Percentiles rank a stretch among this genome's conserved stretches.
Conservation (phyloP, 2,329 filamentous ascomycete genomes). For the Coleophoma eucalyptorum region DNA sequence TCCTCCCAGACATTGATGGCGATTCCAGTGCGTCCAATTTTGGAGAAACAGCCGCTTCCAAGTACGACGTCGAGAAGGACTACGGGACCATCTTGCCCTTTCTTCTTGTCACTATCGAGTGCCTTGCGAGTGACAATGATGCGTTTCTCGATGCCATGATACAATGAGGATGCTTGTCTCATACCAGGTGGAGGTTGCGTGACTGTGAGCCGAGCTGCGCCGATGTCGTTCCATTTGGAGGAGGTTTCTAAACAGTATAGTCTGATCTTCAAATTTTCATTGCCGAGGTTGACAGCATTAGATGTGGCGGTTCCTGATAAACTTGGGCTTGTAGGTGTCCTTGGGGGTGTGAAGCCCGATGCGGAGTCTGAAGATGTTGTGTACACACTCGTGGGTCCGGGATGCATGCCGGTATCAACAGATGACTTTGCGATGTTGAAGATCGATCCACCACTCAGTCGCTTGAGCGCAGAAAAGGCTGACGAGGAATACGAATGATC, state of each 20-base stretch:
- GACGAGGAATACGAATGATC: conserved; percentile 69
- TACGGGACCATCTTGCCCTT: conserved; percentile 6
- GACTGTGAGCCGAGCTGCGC: conserved; percentile 79
- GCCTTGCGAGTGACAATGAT: conserved; percentile 67
- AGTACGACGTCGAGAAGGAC: conserved; percentile 10
- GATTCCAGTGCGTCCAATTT: conserved; percentile 18
- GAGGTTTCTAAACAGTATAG: conserved; percentile 75
- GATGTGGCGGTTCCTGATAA: conserved; percentile 22
- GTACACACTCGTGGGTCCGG: conserved; percentile 50
- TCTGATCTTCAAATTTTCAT: conserved; percentile 79
- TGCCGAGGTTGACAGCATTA: conserved; percentile 56
- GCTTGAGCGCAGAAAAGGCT: conserved; percentile 73
- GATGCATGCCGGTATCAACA: conserved; percentile 41
- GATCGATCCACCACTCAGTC: conserved; percentile 67
- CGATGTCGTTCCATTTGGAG: conserved; percentile 88
- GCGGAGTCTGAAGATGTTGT: conserved; percentile 44
- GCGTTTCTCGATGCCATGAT: conserved; percentile 75
- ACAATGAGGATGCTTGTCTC: conserved; percentile 53
- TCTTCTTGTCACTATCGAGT: conserved; percentile 41
- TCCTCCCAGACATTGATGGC: conserved; percentile 23
- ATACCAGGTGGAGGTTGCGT: conserved; percentile 66
- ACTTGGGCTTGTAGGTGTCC: conserved; percentile 19
- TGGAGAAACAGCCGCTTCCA: conserved; percentile 14
- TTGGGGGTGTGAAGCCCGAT: conserved; percentile 29
- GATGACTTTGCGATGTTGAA: conserved; percentile 85